A percentile compares a stretch with the other conserved stretches of the same genome.
Evolutionary conservation across 139 green algal species (phyloP).

Genomic region (Pleodorina starrii): DNA sequence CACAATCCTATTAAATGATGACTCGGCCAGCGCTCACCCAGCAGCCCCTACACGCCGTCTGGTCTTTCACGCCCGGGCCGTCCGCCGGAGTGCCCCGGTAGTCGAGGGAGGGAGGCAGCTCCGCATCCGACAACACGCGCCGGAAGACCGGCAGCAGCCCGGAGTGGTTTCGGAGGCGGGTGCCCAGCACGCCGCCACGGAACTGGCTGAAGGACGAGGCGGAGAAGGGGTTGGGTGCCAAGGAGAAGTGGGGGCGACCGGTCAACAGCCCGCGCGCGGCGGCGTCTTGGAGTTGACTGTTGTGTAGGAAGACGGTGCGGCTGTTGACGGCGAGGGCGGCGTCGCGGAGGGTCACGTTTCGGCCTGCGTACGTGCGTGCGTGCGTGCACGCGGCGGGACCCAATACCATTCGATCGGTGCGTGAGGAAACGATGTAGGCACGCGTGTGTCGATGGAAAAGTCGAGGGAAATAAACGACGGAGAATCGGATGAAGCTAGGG

Average conservation of each 20-base stretch:
- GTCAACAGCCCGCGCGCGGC: too few species aligned
- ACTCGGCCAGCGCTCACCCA: too few species aligned
- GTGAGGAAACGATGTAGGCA: neutral
- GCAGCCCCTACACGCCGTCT: neutral
- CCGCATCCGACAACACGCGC: neutral
- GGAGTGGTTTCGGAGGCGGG: neutral
- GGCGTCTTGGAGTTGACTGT: too few species aligned
- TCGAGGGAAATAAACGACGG: neutral
- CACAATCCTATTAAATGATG: too few species aligned
- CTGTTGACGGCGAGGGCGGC: neutral
- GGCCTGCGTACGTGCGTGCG: neutral
- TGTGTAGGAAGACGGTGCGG: neutral
- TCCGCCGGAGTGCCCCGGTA: neutral
- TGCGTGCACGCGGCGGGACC: neutral
- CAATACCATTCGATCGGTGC: neutral
- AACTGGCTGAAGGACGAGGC: neutral
- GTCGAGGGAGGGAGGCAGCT: neutral
- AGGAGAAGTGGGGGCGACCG: neutral
- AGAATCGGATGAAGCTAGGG: neutral
- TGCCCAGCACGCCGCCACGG: neutral
- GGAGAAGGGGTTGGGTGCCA: neutral
- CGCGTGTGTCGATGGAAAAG: neutral
- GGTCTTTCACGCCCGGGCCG: neutral
- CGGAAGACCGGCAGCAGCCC: neutral
- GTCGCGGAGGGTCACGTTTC: neutral